These are phyloP conservation scores for Dinochytrium kinnereticum DNA, from an alignment of 371 early-diverging fungal species.

Conservation along the genomic window DNA sequence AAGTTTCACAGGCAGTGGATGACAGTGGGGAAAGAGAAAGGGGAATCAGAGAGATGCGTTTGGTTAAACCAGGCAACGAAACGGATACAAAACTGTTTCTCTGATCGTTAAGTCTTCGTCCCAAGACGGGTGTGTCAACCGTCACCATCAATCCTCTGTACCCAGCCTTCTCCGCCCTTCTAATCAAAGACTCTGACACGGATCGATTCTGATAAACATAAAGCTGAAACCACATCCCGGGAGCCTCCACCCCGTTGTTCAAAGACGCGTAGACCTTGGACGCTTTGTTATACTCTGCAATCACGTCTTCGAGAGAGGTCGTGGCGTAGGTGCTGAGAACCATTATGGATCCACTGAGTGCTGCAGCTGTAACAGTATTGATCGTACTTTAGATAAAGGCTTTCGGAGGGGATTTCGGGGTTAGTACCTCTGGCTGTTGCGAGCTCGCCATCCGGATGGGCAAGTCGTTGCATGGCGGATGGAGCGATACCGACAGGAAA, in stretches of 20 bases:
- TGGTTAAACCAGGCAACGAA: not conserved
- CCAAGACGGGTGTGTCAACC: constrained; percentile 81
- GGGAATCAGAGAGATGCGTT: too few species aligned
- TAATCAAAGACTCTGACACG: constrained; percentile 74
- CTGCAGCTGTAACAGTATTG: constrained; percentile 68
- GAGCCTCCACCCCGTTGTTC: constrained; percentile 44
- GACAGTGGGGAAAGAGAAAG: too few species aligned
- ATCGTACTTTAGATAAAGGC: not conserved
- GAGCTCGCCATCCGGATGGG: constrained; percentile 78
- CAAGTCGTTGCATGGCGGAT: constrained; percentile 49
- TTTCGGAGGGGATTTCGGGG: not conserved
- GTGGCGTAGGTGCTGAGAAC: constrained; percentile 80
- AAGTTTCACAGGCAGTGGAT: too few species aligned
- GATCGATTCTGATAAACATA: constrained; percentile 85
- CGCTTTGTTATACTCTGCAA: constrained; percentile 7
- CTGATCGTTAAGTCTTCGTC: constrained; percentile 28
- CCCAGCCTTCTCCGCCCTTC: constrained; percentile 81
- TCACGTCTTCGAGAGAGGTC: constrained; percentile 72
- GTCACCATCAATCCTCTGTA: constrained; percentile 88
- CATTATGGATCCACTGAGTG: constrained; percentile 48
- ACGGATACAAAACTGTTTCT: constrained; percentile 29
- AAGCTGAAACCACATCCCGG: constrained; percentile 85
- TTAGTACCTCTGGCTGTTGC: not conserved
- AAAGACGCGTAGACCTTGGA: not conserved
- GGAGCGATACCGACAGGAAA: constrained; percentile 32